Conservation (phyloP, 2,329 filamentous ascomycete species). For the Talaromyces albobiverticillius region DNA sequence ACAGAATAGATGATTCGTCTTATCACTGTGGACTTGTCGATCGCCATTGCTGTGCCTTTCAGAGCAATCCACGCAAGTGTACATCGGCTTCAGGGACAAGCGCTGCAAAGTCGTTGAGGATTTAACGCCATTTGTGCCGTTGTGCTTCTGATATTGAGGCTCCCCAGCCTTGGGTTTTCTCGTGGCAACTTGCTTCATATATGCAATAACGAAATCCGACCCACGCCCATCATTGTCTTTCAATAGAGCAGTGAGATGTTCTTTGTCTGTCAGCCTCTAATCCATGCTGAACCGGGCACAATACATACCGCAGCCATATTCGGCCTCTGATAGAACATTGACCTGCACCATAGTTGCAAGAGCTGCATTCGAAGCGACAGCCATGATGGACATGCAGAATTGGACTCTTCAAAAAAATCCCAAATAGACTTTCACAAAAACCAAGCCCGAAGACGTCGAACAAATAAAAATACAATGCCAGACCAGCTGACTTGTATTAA, state of each 20-base stretch:
- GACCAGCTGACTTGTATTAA: constrained; percentile 1
- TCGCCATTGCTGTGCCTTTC: constrained; percentile 29
- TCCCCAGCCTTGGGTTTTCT: neutral
- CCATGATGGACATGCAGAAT: constrained; percentile 2
- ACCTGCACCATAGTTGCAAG: constrained; percentile 34
- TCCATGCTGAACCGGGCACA: neutral
- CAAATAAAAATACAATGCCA: neutral
- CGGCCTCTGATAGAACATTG: constrained; percentile 34
- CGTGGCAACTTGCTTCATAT: constrained; percentile 14
- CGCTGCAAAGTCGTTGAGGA: constrained; percentile 1
- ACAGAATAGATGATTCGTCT: constrained; percentile 42
- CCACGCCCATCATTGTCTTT: constrained; percentile 20
- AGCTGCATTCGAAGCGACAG: neutral
- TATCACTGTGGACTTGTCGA: constrained; percentile 34
- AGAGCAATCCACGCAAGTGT: constrained; percentile 37
- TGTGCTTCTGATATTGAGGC: neutral
- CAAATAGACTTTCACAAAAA: too few relatives aligned
- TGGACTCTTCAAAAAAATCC: too few relatives aligned
- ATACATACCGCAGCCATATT: constrained; percentile 40
- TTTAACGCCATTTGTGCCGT: constrained; percentile 12
- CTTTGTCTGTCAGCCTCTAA: constrained; percentile 25
- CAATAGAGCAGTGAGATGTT: constrained; percentile 37
- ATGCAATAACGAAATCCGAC: constrained; percentile 9
- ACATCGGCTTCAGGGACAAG: constrained; percentile 35
- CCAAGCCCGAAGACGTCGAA: too few relatives aligned